Conservation (phyloP, 495 filamentous ascomycete species). For the Aspergillus haitiensis region DNA sequence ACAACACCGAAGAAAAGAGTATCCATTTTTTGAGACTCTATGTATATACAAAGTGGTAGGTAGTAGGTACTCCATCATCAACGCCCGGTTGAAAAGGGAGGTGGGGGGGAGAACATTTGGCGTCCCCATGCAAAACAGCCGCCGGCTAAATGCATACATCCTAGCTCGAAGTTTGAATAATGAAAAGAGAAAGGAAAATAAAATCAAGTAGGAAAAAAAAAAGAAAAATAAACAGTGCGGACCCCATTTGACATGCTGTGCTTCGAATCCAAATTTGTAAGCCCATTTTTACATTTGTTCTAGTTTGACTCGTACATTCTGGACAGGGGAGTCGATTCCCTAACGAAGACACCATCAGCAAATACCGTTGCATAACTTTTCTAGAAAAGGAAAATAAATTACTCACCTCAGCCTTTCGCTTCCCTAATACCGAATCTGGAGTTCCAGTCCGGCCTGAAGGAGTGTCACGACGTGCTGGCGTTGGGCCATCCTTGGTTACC, state of each 20-base stretch:
- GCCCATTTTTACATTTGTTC: constrained; percentile 31
- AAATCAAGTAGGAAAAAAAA: constrained; percentile 2
- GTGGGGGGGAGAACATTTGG: not conserved
- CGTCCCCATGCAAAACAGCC: constrained; percentile 21
- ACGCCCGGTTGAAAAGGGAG: not conserved
- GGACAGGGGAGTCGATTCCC: constrained; percentile 40
- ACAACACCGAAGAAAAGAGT: not conserved
- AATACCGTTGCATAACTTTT: not conserved
- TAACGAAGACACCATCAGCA: constrained; percentile 22
- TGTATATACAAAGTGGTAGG: constrained; percentile 8
- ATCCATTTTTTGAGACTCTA: constrained; percentile 8
- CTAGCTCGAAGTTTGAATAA: constrained; percentile 8
- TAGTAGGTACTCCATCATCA: not conserved
- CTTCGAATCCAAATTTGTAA: not conserved
- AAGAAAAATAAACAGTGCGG: not conserved
- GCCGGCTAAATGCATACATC: constrained; percentile 22
- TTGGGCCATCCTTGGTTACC: constrained; percentile 63
- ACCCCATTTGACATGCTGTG: not conserved
- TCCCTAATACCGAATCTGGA: constrained; percentile 69
- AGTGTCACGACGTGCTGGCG: constrained; percentile 38
- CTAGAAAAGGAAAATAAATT: not conserved
- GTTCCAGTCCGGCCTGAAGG: constrained; percentile 51
- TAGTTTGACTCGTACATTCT: constrained; percentile 44
- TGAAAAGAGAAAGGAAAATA: constrained; percentile 16
- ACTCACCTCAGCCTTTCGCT: constrained; percentile 74